These are phyloP conservation scores for Trichoderma sp. DNA, from an alignment of 2,329 filamentous ascomycete genomes.

Conservation along the genomic window DNA sequence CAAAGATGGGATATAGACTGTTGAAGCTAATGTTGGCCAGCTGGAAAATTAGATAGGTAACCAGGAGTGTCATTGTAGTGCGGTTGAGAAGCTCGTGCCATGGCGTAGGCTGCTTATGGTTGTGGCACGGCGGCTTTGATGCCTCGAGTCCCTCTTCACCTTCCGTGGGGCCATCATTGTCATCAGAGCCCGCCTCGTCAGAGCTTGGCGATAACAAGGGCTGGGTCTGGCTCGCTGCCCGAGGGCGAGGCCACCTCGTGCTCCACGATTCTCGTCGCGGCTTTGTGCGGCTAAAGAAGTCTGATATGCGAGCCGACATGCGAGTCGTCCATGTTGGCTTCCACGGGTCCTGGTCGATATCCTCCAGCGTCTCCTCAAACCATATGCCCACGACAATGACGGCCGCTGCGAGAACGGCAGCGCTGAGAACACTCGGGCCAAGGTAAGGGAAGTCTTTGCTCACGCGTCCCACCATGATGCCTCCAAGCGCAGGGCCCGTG, in stretches of 20 bases:
- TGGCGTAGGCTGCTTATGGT: slow-evolving; percentile 30
- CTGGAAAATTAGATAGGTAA: slow-evolving; percentile 91
- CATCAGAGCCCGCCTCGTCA: slow-evolving; percentile 34
- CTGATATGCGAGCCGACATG: slow-evolving; percentile 36
- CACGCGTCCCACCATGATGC: slow-evolving; percentile 71
- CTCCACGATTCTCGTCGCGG: slow-evolving; percentile 44
- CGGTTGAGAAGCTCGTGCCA: slow-evolving; percentile 70
- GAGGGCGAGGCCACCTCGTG: slow-evolving; percentile 44
- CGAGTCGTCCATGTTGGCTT: slow-evolving; percentile 42
- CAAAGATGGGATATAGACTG: slow-evolving; percentile 92
- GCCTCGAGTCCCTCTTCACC: background rate
- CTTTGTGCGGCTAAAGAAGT: slow-evolving; percentile 15
- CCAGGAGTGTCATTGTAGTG: slow-evolving; percentile 79
- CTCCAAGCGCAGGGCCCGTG: slow-evolving; percentile 89
- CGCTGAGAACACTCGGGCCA: slow-evolving; percentile 79
- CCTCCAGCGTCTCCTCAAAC: slow-evolving; percentile 75
- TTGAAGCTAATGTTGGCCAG: slow-evolving; percentile 95
- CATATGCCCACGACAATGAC: slow-evolving; percentile 76
- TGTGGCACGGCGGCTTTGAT: slow-evolving; percentile 4
- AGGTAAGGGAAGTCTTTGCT: slow-evolving; percentile 76
- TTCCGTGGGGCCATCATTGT: slow-evolving; percentile 30
- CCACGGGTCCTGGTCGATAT: slow-evolving; percentile 38
- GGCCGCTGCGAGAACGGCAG: slow-evolving; percentile 71
- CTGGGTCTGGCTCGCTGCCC: slow-evolving; percentile 33
- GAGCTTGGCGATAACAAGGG: slow-evolving; percentile 37